phyloP scores from a whole-genome alignment of 495 filamentous ascomycete genomes.

The Chaetomidium leptoderma region DNA sequence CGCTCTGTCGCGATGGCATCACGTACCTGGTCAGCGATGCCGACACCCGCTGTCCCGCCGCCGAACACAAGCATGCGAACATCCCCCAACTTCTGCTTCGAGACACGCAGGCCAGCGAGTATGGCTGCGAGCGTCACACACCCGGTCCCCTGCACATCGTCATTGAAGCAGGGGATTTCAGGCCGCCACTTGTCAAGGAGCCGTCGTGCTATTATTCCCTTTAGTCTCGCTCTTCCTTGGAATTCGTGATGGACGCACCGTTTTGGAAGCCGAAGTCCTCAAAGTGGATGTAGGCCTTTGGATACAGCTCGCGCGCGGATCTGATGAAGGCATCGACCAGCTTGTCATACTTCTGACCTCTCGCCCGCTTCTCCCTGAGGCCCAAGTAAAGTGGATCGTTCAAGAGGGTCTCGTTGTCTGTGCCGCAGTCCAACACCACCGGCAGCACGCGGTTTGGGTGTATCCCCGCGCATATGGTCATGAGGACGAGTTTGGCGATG shows the following conservation, averaged over 20 bases:
- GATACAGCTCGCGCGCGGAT: conserved; percentile 62
- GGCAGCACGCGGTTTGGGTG: conserved; percentile 76
- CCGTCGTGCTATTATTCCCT: conserved; percentile 41
- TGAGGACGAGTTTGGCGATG: conserved; percentile 75
- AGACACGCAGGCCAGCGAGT: conserved; percentile 66
- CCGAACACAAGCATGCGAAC: conserved; percentile 71
- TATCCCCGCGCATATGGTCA: conserved; percentile 80
- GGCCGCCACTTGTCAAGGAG: conserved; percentile 71
- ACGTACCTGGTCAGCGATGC: conserved; percentile 80
- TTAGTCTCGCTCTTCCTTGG: background rate
- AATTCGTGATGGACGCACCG: conserved; percentile 28
- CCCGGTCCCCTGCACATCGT: conserved; percentile 88
- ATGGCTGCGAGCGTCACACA: conserved; percentile 82
- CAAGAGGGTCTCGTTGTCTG: conserved; percentile 71
- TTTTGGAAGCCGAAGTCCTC: conserved; percentile 58
- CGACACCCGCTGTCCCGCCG: conserved; percentile 78
- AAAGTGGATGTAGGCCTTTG: conserved; percentile 81
- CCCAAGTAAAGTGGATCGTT: conserved; percentile 82
- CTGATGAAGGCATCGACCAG: conserved; percentile 74
- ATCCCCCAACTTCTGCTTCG: conserved; percentile 61
- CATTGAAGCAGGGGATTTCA: conserved; percentile 80
- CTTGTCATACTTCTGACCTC: conserved; percentile 71
- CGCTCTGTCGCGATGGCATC: conserved; percentile 71
- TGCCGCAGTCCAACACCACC: conserved; percentile 84
- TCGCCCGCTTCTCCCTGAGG: conserved; percentile 57